phyloP scores from a whole-genome alignment of 2,329 filamentous ascomycete species.

The Scedosporium dehoogii region DNA sequence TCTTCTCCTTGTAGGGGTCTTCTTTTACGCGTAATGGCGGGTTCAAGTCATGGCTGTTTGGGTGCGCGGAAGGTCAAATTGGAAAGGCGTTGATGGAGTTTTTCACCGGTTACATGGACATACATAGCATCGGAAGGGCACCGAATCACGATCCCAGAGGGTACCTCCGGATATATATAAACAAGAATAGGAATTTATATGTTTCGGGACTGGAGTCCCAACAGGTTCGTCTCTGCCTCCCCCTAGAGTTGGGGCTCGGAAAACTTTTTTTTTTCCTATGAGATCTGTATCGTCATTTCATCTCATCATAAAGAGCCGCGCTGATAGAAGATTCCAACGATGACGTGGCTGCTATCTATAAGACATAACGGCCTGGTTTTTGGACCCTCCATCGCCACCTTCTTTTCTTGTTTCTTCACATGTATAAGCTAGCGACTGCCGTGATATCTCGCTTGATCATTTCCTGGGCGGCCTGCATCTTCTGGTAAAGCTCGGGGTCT shows the following conservation, averaged over 20 bases:
- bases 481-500: slow-evolving; percentile 83
- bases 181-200: too few species aligned
- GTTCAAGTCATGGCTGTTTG: background rate
- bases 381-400: background rate
- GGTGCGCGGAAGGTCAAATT: background rate
- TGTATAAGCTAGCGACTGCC: slow-evolving; percentile 78
- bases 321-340: too few species aligned
- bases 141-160: too few species aligned
- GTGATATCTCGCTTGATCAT: slow-evolving; percentile 95
- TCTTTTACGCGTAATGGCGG: background rate
- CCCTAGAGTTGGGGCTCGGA: too few species aligned
- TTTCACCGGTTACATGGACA: background rate
- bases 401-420: slow-evolving; percentile 38
- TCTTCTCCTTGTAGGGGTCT: background rate
- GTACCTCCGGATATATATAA: too few species aligned
- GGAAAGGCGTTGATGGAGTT: background rate
- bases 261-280: too few species aligned
- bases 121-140: background rate
- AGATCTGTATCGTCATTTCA: too few species aligned
- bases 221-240: too few species aligned
- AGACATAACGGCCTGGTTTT: too few species aligned
- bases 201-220: too few species aligned
- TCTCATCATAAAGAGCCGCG: too few species aligned
- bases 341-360: background rate
- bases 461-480: slow-evolving; percentile 97